These are phyloP conservation scores for Kodamaea restingae DNA, from an alignment of 805 yeast genomes.

Conservation along the genomic window DNA sequence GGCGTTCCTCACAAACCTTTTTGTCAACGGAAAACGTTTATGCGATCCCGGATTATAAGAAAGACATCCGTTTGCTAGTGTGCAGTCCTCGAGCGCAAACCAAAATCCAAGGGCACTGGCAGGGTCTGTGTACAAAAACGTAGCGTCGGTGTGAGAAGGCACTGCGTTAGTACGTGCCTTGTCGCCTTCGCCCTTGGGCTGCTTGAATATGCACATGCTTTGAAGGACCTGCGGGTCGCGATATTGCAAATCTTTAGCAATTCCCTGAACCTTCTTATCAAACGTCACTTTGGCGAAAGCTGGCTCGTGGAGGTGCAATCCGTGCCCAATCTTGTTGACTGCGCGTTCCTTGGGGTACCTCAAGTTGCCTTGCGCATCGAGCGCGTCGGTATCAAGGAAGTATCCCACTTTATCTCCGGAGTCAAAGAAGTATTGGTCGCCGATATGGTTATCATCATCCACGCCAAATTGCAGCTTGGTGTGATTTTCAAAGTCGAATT, in stretches of 20 bases:
- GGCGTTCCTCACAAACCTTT: constrained; percentile 58
- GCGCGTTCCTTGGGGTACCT: constrained; percentile 50
- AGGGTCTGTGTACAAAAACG: constrained; percentile 69
- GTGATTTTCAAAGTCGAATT: constrained; percentile 52
- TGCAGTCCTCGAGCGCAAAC: constrained; percentile 78
- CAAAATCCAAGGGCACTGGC: constrained; percentile 73
- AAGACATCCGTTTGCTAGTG: constrained; percentile 61
- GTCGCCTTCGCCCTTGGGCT: constrained; percentile 37
- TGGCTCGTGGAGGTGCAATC: constrained; percentile 56
- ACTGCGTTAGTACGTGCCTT: constrained; percentile 48
- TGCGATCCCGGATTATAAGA: constrained; percentile 71
- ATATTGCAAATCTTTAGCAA: constrained; percentile 51
- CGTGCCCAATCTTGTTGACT: constrained; percentile 78
- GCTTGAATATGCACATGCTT: constrained; percentile 76
- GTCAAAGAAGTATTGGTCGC: constrained; percentile 66
- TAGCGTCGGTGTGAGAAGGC: constrained; percentile 75
- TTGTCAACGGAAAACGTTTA: constrained; percentile 48
- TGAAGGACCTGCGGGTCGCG: constrained; percentile 70
- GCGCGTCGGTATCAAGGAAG: constrained; percentile 71
- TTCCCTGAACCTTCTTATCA: constrained; percentile 43
- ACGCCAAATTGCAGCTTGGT: constrained; percentile 73
- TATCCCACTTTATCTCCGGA: constrained; percentile 66
- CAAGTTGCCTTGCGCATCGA: constrained; percentile 50
- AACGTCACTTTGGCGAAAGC: constrained; percentile 50
- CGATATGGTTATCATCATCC: constrained; percentile 54